A percentile compares a stretch with the other conserved stretches of the same genome.
These are phyloP conservation scores for Aspergillus arachidicola DNA, from an alignment of 2,329 filamentous ascomycete species.

Conservation along the genomic window DNA sequence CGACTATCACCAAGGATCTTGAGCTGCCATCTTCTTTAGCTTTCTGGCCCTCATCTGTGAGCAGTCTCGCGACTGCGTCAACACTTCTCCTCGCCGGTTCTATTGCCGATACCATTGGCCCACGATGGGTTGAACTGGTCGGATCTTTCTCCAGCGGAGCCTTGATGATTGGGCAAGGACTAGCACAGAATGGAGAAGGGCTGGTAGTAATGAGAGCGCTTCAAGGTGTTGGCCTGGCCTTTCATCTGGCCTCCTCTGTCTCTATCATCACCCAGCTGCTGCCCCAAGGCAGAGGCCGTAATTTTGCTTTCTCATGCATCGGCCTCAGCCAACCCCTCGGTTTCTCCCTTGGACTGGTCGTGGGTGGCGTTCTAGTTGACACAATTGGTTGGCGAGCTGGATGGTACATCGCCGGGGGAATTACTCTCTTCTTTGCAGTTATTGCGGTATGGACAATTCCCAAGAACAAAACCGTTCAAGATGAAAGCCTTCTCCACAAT, in stretches of 20 bases:
- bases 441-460: constrained; percentile 46
- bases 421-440: constrained; percentile 45
- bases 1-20: constrained; percentile 43
- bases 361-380: constrained; percentile 48
- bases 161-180: constrained; percentile 50
- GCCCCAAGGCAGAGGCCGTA: constrained; percentile 50
- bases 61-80: constrained; percentile 36
- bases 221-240: constrained; percentile 49
- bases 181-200: constrained; percentile 43
- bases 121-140: constrained; percentile 48
- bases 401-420: constrained; percentile 52
- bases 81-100: constrained; percentile 53
- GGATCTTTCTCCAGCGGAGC: constrained; percentile 49
- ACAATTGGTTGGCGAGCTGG: constrained; percentile 56
- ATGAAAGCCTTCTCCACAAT: constrained; percentile 13
- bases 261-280: constrained; percentile 53
- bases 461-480: constrained; percentile 16
- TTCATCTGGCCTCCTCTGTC: constrained; percentile 54
- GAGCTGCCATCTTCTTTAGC: constrained; percentile 25
- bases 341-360: constrained; percentile 53
- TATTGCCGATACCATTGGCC: constrained; percentile 55
- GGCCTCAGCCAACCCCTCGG: constrained; percentile 56
- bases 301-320: constrained; percentile 55
- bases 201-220: constrained; percentile 52
- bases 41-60: constrained; percentile 33